Evolutionary conservation across 73 alveolate species (phyloP).

Genomic region (Uronychia binucleata): DNA sequence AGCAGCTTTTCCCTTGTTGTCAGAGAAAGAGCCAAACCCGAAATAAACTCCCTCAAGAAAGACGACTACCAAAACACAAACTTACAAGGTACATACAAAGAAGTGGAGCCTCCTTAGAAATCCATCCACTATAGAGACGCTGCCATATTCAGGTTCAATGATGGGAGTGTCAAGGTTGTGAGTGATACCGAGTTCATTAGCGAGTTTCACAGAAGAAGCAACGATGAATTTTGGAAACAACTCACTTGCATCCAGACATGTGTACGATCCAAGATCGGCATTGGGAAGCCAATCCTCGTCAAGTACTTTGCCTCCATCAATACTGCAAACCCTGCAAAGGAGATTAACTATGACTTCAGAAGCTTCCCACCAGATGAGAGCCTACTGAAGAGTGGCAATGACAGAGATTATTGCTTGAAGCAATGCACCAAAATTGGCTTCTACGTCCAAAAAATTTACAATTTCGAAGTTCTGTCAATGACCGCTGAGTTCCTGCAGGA

Average conservation of each 20-base stretch:
- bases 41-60: neutral
- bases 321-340: conserved; percentile 1
- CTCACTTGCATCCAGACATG: conserved; percentile 26
- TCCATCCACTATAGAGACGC: conserved; percentile 37
- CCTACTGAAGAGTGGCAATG: conserved; percentile 6
- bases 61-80: neutral
- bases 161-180: conserved; percentile 34
- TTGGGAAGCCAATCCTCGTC: conserved; percentile 38
- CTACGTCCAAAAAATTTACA: conserved; percentile 28
- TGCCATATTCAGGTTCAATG: conserved; percentile 22
- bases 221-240: conserved; percentile 25
- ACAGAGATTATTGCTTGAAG: conserved; percentile 44
- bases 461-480: conserved; percentile 30
- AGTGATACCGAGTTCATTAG: conserved; percentile 44
- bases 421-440: conserved; percentile 33
- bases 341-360: neutral
- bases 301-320: conserved; percentile 29
- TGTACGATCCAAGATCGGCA: conserved; percentile 25
- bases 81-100: neutral
- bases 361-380: neutral
- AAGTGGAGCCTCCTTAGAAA: neutral
- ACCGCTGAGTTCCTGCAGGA: conserved; percentile 35
- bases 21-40: conserved; percentile 43
- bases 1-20: conserved; percentile 49
- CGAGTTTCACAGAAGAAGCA: conserved; percentile 45